Base-by-base conservation (phyloP, 1,284 basidiomycete species). In the Moesziomyces sp. region DNA sequence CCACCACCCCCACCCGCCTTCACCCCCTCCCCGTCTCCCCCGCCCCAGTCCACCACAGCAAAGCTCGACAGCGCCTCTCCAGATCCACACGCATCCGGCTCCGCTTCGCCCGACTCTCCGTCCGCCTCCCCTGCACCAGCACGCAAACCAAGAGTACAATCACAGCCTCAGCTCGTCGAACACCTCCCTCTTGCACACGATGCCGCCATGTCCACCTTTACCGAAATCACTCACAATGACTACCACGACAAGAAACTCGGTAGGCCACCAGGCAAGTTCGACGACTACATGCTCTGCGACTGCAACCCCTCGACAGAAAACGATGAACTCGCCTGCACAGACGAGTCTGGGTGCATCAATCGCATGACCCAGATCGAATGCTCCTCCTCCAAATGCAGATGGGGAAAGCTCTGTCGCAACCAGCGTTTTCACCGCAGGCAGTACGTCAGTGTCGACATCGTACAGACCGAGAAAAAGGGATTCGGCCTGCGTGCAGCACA, bases 311-410 rank as follows among this genome's bases (percentile, higher is more conserved):
- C 58, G 51, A 30, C 52, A 30, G 76, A 77, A 6, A 60, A 69
- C 49, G 45, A 52, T 7, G 52, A 54, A 19, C 24, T 69, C 21
- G 93, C 94, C 7, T 99, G 96, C 85, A 93, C 93, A n/a, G 89
- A 90, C 52, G 87, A 89, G 65, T 93, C 93, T 23, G 92, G 94
- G 85, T 99, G 97, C 85, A 97, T 99, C 87, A 99, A 99, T 85
- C 89, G 94, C 62, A 89, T 98, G 62, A 97, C 97, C 26, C 95
- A 97, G 85, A 93, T 99, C 26, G 96, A 99, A 85, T 99, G 96
- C 86, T 85, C 95, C 23, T 87, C 89, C 18, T 91, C 89, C 50
- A 93, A 97, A 77, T 99, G 96, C 86, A 89, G 91, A 43, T 95
- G 93, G 86, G 87, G 90, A 47, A 84, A 86, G 11, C 88, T 91